Conservation (phyloP, 345 rosid genomes). For the Punica granatum region DNA sequence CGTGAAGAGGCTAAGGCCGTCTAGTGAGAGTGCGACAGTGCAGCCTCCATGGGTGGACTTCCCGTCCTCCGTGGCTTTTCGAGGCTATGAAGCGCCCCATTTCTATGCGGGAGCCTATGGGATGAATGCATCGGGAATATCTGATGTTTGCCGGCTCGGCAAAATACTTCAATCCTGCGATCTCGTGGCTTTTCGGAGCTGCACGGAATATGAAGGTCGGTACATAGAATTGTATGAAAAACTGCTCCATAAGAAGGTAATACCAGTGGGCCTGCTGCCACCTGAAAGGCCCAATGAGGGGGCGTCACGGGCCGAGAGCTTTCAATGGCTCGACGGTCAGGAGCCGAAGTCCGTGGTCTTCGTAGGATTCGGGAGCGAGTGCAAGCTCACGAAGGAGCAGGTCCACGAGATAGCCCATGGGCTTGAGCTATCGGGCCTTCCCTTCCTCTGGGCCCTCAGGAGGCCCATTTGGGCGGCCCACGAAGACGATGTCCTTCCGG, state of each 20-base stretch:
- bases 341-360: conserved; percentile 21
- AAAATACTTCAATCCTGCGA: background rate
- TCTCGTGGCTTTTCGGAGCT: conserved; percentile 16
- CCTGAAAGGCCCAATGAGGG: conserved; percentile 4
- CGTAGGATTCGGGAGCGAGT: conserved; percentile 27
- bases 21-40: conserved; percentile 9
- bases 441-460: conserved; percentile 28
- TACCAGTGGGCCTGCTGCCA: conserved; percentile 22
- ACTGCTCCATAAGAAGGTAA: conserved; percentile 6
- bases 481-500: conserved; percentile 16
- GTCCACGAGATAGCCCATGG: conserved; percentile 23
- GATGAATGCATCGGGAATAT: conserved; percentile 13
- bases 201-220: conserved; percentile 18
- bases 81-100: conserved; percentile 1
- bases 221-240: conserved; percentile 7
- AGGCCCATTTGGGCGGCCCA: conserved; percentile 20
- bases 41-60: conserved; percentile 21
- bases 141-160: conserved; percentile 9
- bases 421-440: conserved; percentile 20
- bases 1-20: background rate
- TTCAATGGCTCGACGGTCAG: conserved; percentile 23
- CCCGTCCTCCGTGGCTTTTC: conserved; percentile 6
- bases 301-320: background rate
- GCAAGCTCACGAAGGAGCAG: conserved; percentile 17
- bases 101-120: background rate